phyloP scores from a whole-genome alignment of 2,329 filamentous ascomycete species.

The Endoconidiophora laricicola region DNA sequence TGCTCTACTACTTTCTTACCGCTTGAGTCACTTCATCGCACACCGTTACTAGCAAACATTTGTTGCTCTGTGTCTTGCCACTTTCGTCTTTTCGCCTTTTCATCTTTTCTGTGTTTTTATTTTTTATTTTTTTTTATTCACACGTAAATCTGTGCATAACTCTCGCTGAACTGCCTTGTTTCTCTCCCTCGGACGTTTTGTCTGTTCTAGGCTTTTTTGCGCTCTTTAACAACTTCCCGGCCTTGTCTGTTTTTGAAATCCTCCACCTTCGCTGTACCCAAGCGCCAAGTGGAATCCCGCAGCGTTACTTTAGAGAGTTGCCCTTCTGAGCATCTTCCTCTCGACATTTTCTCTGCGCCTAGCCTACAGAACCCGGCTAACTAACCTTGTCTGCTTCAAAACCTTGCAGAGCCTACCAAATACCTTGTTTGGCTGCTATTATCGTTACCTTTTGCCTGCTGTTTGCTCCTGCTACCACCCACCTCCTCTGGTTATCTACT shows the following conservation, averaged over 20 bases:
- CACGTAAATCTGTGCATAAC: neutral
- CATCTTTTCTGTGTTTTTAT: neutral
- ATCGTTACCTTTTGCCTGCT: neutral
- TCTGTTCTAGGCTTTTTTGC: constrained; percentile 7
- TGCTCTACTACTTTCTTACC: too few relatives aligned
- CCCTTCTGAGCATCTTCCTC: neutral
- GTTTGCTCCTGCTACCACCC: constrained; percentile 8
- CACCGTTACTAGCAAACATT: neutral
- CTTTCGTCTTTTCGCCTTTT: neutral
- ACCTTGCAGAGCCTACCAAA: too few relatives aligned
- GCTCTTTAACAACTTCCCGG: constrained; percentile 4
- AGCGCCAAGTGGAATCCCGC: neutral
- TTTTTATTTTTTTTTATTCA: constrained; percentile 1
- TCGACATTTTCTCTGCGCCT: neutral
- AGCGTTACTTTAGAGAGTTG: too few relatives aligned
- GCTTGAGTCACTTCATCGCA: too few relatives aligned
- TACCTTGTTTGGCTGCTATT: too few relatives aligned
- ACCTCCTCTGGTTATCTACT: constrained; percentile 4
- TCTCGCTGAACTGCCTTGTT: neutral
- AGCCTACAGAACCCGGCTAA: too few relatives aligned
- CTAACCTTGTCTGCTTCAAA: too few relatives aligned
- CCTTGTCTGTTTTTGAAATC: constrained; percentile 4
- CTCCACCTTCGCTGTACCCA: neutral
- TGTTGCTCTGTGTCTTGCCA: neutral
- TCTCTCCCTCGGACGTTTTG: constrained; percentile 3